Evolutionary conservation across 2,329 filamentous ascomycete genomes (phyloP).

Genomic region (Tolypocladium album): DNA sequence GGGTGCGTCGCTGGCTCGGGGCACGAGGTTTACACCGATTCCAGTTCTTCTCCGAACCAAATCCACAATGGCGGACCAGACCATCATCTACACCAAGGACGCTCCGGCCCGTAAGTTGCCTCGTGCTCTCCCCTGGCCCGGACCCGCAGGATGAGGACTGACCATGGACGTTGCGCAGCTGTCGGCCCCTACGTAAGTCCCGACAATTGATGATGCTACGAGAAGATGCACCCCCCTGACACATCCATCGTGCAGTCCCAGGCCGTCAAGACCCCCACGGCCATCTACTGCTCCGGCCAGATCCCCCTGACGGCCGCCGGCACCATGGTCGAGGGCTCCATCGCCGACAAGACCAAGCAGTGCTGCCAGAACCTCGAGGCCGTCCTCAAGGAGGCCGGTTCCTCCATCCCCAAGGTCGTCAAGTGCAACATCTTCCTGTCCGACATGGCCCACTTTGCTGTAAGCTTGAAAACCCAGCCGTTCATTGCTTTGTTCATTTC

Average conservation of each 20-base stretch:
- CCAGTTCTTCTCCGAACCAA: constrained; percentile 16
- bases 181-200: constrained; percentile 51
- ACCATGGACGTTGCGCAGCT: constrained; percentile 25
- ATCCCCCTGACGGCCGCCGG: constrained; percentile 57
- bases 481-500: neutral
- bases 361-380: constrained; percentile 71
- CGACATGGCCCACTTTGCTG: constrained; percentile 80
- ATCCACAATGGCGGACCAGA: constrained; percentile 35
- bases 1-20: constrained; percentile 2
- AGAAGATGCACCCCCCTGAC: neutral
- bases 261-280: constrained; percentile 53
- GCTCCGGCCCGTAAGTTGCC: constrained; percentile 43
- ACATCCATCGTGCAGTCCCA: constrained; percentile 37
- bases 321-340: constrained; percentile 45
- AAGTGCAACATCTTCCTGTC: constrained; percentile 89
- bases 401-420: constrained; percentile 67
- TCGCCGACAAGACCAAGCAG: constrained; percentile 51
- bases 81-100: constrained; percentile 45
- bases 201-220: neutral
- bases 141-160: constrained; percentile 4
- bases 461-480: constrained; percentile 18
- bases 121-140: neutral
- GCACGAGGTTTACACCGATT: constrained; percentile 18
- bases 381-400: constrained; percentile 74
- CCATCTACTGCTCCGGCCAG: constrained; percentile 60